These are phyloP conservation scores for Lepidium campestre DNA, from an alignment of 441 rosid genomes.

Conservation along the genomic window DNA sequence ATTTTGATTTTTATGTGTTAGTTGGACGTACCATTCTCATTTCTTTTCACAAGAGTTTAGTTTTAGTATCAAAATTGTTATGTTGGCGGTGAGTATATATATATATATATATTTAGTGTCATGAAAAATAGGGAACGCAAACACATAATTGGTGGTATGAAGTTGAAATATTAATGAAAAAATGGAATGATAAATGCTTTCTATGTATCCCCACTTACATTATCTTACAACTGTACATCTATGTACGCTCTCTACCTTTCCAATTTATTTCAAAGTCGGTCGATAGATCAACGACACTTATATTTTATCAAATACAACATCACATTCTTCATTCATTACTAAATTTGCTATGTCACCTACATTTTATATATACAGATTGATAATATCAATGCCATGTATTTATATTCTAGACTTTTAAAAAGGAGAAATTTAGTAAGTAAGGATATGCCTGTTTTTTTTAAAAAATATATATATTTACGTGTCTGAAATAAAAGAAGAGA, in stretches of 20 bases:
- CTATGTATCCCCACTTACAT: conserved; percentile 16
- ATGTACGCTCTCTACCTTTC: conserved; percentile 25
- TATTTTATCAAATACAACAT: background rate
- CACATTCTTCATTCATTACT: background rate
- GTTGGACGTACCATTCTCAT: too few species aligned
- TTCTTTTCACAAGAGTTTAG: too few species aligned
- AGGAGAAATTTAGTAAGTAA: background rate
- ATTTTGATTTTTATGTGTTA: too few species aligned
- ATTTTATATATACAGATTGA: background rate
- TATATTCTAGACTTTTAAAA: background rate
- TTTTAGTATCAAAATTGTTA: background rate
- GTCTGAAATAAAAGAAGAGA: too few species aligned
- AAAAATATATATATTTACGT: too few species aligned
- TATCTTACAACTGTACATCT: conserved; percentile 26
- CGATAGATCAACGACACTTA: conserved; percentile 15
- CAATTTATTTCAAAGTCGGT: conserved; percentile 29
- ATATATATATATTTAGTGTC: too few species aligned
- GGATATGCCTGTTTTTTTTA: background rate
- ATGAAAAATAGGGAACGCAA: too few species aligned
- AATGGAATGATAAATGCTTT: conserved; percentile 20
- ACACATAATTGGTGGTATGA: conserved; percentile 23
- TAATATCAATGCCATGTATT: background rate
- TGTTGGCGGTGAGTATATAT: conserved; percentile 20
- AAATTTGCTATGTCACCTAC: background rate
- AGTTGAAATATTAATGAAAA: conserved; percentile 10